phyloP scores from a whole-genome alignment of 495 filamentous ascomycete genomes.

The Penicillium mononematosum region DNA sequence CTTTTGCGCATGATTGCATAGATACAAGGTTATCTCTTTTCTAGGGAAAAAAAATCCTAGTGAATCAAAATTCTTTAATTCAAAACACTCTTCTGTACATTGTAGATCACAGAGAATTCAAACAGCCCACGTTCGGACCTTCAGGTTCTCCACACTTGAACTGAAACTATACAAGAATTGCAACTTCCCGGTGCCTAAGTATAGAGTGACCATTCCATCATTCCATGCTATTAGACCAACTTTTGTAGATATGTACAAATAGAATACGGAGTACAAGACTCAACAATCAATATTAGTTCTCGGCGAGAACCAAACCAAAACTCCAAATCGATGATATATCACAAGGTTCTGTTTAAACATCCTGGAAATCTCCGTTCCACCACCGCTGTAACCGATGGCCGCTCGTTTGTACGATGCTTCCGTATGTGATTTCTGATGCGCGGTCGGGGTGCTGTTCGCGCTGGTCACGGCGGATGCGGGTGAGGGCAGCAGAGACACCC shows the following conservation, averaged over 20 bases:
- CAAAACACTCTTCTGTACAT: background rate
- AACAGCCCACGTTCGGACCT: background rate
- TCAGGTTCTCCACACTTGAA: no score
- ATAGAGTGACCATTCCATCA: background rate
- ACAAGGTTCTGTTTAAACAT: constrained; percentile 20
- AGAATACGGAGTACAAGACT: background rate
- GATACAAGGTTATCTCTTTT: constrained; percentile 41
- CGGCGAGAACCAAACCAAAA: background rate
- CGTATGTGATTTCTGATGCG: constrained; percentile 34
- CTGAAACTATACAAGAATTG: background rate
- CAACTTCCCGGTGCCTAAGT: background rate
- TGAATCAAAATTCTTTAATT: constrained; percentile 29
- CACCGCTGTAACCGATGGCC: constrained; percentile 37
- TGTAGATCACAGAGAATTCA: background rate
- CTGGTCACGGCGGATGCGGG: constrained; percentile 75
- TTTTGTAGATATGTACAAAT: background rate
- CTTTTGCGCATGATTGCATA: constrained; percentile 49
- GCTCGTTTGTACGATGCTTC: constrained; percentile 31
- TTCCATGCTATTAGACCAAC: background rate
- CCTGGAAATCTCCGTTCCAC: constrained; percentile 48
- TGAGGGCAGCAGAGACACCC: constrained; percentile 59
- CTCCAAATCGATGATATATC: constrained; percentile 1
- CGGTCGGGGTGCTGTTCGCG: constrained; percentile 52
- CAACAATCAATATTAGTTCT: background rate
- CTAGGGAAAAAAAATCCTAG: constrained; percentile 25